Evolutionary conservation across 2,329 filamentous ascomycete species (phyloP), one percentile per base, ranked within the genome.

Genomic region (Talaromyces rugulosus): DNA sequence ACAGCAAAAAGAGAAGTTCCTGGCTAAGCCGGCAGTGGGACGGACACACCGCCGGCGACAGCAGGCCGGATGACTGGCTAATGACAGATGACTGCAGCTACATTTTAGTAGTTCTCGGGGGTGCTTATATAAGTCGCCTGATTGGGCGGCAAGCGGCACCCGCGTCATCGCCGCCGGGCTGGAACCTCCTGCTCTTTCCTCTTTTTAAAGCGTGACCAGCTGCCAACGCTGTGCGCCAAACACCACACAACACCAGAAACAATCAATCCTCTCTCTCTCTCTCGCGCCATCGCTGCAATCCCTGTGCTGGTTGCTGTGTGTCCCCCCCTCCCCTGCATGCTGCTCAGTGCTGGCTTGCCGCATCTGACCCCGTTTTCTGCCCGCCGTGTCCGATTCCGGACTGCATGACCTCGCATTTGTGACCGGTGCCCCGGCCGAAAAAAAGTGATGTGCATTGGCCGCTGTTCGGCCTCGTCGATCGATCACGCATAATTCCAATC

Each of bases 161-260:
- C 30, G 50, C 50, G 50, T 53, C 50, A 53, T 53, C 50, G 50
- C 30, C 50, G 50, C 50, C 50, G 50, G 50, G 50, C 50, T 53
- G 50, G 50, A 53, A 53, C 50, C 31, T 53, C 50, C 50, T n/a
- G 14, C 12, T 12, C 31, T 33, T 8, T 9, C 8, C 31, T 8
- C 31, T 23, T 23, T 23, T 23, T 23, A 23, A 23, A 23, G 23
- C 23, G 23, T 23, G 23, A 23, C 23, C 23, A 23, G 23, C 23
- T 23, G 23, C 23, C 23, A 2, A 23, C 23, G 23, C 23, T 23
- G 23, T 23, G 23, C 23, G 23, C 23, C 23, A 23, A 23, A 23
- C 23, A 23, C 23, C 6, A 5, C 36, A 40, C 5, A 14, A 40
- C 11, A 14, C 36, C 36, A 40, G 36, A 16, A 5, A 40, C 36